A percentile compares a stretch with the other conserved stretches of the same genome.
These are phyloP conservation scores for Pseudogymnoascus sp. DNA, from an alignment of 2,329 filamentous ascomycete species.

Conservation along the genomic window DNA sequence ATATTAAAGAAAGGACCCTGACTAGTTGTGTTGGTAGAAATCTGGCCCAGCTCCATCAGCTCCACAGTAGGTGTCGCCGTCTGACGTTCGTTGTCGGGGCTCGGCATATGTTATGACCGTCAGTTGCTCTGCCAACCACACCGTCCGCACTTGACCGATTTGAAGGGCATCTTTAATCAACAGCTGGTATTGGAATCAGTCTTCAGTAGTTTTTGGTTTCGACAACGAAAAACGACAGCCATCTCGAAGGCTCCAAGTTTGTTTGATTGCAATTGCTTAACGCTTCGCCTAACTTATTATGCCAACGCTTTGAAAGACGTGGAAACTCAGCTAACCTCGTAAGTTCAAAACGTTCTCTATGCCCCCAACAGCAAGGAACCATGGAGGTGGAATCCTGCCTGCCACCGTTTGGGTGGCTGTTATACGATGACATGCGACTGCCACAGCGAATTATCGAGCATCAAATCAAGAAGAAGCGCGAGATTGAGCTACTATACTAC, in stretches of 20 bases:
- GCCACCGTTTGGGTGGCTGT: not conserved
- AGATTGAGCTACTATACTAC: not conserved
- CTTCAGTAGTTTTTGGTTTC: not conserved
- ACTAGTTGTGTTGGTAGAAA: not conserved
- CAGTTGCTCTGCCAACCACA: slow-evolving; percentile 8
- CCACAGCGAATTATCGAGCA: not conserved
- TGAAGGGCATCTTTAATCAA: not conserved
- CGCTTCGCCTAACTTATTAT: slow-evolving; percentile 6
- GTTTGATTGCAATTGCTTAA: not conserved
- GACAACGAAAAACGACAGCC: not conserved
- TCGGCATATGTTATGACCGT: slow-evolving; percentile 7
- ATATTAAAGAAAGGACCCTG: not conserved
- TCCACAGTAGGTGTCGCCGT: not conserved
- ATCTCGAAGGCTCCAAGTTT: slow-evolving; percentile 3
- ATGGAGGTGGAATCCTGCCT: not conserved
- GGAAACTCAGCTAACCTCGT: not conserved
- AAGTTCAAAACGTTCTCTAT: not conserved
- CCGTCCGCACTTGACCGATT: not conserved
- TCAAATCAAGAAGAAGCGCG: not conserved
- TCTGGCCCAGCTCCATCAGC: not conserved
- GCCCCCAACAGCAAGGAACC: not conserved
- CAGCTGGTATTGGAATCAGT: slow-evolving; percentile 5
- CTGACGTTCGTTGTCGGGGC: slow-evolving; percentile 4
- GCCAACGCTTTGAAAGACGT: slow-evolving; percentile 5
- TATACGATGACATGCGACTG: not conserved